Conservation (phyloP, 2,329 filamentous ascomycete species). For the Phoma sp. region DNA sequence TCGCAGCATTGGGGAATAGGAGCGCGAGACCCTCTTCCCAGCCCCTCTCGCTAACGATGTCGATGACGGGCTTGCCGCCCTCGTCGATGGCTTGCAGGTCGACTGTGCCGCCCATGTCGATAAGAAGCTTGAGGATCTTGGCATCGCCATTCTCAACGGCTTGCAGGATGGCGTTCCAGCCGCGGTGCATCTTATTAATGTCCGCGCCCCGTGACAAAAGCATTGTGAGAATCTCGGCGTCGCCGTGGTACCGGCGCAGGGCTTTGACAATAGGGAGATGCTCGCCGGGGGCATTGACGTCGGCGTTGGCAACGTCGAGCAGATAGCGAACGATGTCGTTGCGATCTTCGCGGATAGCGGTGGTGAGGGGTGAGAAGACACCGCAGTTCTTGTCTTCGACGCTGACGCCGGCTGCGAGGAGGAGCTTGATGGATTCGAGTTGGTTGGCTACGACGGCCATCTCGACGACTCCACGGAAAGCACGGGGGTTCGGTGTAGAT, state of each 20-base stretch:
- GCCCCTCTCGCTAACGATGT: slow-evolving; percentile 44
- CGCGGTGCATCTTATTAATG: slow-evolving; percentile 62
- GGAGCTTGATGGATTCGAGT: slow-evolving; percentile 70
- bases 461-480: slow-evolving; percentile 71
- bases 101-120: slow-evolving; percentile 43
- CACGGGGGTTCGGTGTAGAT: slow-evolving; percentile 63
- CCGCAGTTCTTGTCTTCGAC: slow-evolving; percentile 76
- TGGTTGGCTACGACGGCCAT: slow-evolving; percentile 71
- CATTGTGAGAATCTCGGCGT: slow-evolving; percentile 67
- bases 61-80: slow-evolving; percentile 37
- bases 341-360: slow-evolving; percentile 68
- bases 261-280: slow-evolving; percentile 75
- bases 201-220: slow-evolving; percentile 69
- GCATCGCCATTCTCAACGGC: slow-evolving; percentile 47
- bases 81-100: slow-evolving; percentile 42
- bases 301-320: slow-evolving; percentile 66
- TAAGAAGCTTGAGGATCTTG: slow-evolving; percentile 40
- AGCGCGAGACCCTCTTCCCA: slow-evolving; percentile 46
- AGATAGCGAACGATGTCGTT: slow-evolving; percentile 68
- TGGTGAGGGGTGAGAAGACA: slow-evolving; percentile 73
- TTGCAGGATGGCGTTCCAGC: slow-evolving; percentile 46
- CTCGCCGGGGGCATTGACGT: slow-evolving; percentile 72
- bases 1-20: slow-evolving; percentile 37
- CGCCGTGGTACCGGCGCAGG: slow-evolving; percentile 65
- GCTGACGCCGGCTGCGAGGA: slow-evolving; percentile 68